phyloP scores from a whole-genome alignment of 2,329 filamentous ascomycete genomes.

The Phaeosphaeria sp. region DNA sequence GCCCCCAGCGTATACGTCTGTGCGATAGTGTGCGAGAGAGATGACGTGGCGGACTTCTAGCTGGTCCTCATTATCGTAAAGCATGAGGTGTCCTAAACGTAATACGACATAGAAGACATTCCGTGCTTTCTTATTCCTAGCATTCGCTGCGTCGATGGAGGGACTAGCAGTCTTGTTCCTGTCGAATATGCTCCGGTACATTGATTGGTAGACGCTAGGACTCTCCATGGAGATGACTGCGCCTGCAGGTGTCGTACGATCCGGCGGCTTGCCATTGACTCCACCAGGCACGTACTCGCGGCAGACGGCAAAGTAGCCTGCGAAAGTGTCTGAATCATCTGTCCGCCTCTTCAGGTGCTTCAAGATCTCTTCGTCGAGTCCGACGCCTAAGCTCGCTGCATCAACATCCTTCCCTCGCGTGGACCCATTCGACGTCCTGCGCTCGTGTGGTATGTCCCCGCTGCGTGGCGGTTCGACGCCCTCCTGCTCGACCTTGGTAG shows the following conservation, averaged over 20 bases:
- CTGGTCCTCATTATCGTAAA: constrained; percentile 95
- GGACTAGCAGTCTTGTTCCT: constrained; percentile 67
- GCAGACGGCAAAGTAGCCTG: constrained; percentile 94
- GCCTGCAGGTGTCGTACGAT: constrained; percentile 81
- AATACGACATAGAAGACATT: constrained; percentile 95
- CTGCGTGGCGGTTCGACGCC: constrained; percentile 3
- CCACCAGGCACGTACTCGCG: constrained; percentile 91
- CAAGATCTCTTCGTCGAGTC: constrained; percentile 31
- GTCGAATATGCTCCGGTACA: constrained; percentile 97
- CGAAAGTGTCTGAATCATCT: constrained; percentile 78
- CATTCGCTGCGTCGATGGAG: constrained; percentile 61
- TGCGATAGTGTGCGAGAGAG: constrained; percentile 84
- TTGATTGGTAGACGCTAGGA: constrained; percentile 95
- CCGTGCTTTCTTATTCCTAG: constrained; percentile 67
- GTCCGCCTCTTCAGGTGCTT: constrained; percentile 38
- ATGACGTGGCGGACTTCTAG: constrained; percentile 96
- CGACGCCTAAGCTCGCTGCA: constrained; percentile 21
- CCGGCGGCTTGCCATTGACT: constrained; percentile 90
- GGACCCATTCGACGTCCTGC: constrained; percentile 20
- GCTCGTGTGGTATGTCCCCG: constrained; percentile 1
- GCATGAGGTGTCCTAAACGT: constrained; percentile 91
- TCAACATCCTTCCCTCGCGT: constrained; percentile 17
- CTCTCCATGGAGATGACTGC: constrained; percentile 80
- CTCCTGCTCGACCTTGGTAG: constrained; percentile 18
- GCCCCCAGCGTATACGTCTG: constrained; percentile 84